Percentiles rank a stretch among this genome's conserved stretches.
These are phyloP conservation scores for Gynochthodes officinalis DNA, from an alignment of 257 asterid species.

Conservation along the genomic window DNA sequence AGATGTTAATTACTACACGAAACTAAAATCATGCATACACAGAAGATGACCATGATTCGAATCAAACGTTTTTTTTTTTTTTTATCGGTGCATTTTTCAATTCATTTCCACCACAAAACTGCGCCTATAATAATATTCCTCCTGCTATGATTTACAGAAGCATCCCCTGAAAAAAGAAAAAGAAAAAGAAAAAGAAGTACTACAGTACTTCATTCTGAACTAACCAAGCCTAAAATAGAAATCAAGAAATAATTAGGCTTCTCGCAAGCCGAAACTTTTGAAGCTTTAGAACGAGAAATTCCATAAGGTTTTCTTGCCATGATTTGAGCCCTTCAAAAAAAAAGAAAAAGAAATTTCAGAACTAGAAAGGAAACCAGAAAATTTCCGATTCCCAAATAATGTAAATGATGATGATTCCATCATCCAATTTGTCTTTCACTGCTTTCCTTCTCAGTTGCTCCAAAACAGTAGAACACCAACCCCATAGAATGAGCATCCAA, in stretches of 20 bases:
- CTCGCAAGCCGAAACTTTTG: slow-evolving; percentile 2
- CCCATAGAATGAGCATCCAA: too few species aligned
- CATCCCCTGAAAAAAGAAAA: too few species aligned
- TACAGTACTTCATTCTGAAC: neutral
- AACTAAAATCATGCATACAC: neutral
- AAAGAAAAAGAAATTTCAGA: neutral
- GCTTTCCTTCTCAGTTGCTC: neutral
- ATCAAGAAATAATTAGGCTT: neutral
- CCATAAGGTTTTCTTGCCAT: neutral
- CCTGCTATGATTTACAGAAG: slow-evolving; percentile 1
- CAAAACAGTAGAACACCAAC: too few species aligned
- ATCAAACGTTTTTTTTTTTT: neutral
- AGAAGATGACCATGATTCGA: neutral
- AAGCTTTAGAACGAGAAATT: neutral
- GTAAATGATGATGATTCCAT: neutral
- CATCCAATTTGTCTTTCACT: neutral
- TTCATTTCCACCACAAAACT: neutral
- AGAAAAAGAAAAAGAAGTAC: neutral
- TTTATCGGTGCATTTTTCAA: too few species aligned
- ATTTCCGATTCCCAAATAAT: neutral
- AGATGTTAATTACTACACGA: too few species aligned
- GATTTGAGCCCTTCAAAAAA: neutral
- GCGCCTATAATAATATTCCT: neutral
- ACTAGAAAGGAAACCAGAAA: neutral
- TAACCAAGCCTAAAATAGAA: neutral